These are phyloP conservation scores for Cladochytrium replicatum DNA, from an alignment of 192 early-diverging fungal genomes.

Conservation along the genomic window DNA sequence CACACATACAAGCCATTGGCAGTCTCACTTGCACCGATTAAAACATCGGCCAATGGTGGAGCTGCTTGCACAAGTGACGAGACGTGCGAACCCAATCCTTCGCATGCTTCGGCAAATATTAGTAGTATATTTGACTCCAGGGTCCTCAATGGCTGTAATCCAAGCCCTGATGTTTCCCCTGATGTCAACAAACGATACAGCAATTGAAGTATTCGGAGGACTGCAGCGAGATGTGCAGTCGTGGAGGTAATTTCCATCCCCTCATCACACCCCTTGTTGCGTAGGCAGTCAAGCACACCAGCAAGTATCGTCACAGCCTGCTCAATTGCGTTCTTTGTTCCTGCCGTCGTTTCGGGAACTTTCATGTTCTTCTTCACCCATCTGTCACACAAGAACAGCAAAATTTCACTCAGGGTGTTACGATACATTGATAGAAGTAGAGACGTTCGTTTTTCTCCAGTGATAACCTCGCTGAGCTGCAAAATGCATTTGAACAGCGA, in stretches of 20 bases:
- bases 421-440: not conserved
- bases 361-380: too few relatives aligned
- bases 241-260: too few relatives aligned
- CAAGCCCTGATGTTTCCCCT: too few relatives aligned
- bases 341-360: too few relatives aligned
- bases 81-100: not conserved
- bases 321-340: too few relatives aligned
- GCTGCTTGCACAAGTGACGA: not conserved
- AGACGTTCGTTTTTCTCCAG: not conserved
- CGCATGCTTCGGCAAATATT: not conserved
- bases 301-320: too few relatives aligned
- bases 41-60: not conserved
- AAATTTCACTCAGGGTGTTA: not conserved
- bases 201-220: too few relatives aligned
- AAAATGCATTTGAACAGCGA: not conserved
- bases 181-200: too few relatives aligned
- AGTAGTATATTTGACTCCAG: not conserved
- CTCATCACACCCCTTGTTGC: too few relatives aligned
- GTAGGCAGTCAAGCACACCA: too few relatives aligned
- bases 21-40: not conserved
- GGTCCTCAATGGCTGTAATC: too few relatives aligned
- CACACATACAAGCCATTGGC: not conserved
- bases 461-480: not conserved
- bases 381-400: not conserved
- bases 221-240: too few relatives aligned